Evolutionary conservation across 2,329 filamentous ascomycete genomes (phyloP).

Genomic region (Shiraia sp.): DNA sequence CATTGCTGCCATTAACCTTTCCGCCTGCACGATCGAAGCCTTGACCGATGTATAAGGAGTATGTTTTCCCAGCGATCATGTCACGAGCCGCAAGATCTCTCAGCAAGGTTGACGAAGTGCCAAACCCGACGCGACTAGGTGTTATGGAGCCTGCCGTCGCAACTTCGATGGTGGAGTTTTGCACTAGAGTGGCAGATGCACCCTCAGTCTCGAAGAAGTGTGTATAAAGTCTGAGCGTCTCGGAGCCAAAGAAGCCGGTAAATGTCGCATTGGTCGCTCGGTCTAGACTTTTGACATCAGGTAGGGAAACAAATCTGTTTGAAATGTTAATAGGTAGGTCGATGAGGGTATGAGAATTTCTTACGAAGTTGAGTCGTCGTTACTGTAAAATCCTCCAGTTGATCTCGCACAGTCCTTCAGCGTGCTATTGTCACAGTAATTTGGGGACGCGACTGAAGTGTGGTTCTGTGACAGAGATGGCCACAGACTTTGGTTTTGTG

Average conservation of each 20-base stretch:
- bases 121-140: conserved; percentile 47
- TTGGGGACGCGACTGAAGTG: conserved; percentile 42
- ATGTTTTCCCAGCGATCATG: conserved; percentile 46
- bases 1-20: conserved; percentile 47
- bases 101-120: conserved; percentile 46
- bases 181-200: conserved; percentile 41
- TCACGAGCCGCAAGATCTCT: conserved; percentile 38
- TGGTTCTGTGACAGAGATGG: conserved; percentile 49
- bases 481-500: conserved; percentile 52
- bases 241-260: conserved; percentile 36
- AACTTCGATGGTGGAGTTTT: conserved; percentile 42
- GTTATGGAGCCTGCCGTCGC: conserved; percentile 34
- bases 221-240: conserved; percentile 45
- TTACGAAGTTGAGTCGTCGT: conserved; percentile 38
- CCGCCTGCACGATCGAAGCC: conserved; percentile 48
- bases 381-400: conserved; percentile 42
- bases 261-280: conserved; percentile 22
- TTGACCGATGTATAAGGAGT: conserved; percentile 50
- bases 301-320: conserved; percentile 27
- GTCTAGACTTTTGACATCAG: conserved; percentile 33
- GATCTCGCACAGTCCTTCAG: conserved; percentile 35
- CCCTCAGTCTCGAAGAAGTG: conserved; percentile 47
- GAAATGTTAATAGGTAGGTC: conserved; percentile 3
- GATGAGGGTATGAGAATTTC: conserved; percentile 1
- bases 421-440: conserved; percentile 45